Evolutionary conservation across 2,329 filamentous ascomycete species (phyloP).

Genomic region (Aspergillaceae sp.): DNA sequence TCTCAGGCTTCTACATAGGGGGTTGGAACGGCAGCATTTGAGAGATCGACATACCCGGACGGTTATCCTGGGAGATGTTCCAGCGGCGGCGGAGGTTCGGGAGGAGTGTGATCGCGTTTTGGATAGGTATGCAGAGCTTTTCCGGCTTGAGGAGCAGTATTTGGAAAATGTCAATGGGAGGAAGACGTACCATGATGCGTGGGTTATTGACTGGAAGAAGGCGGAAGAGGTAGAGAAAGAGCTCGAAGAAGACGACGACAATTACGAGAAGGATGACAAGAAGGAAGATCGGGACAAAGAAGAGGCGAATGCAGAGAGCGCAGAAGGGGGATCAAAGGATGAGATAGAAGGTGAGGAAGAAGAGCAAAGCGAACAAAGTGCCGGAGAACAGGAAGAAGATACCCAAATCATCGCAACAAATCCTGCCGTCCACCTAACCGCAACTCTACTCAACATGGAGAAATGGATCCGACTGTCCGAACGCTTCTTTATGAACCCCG

Average conservation of each 20-base stretch:
- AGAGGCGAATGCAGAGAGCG: background rate
- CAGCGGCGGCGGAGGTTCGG: constrained; percentile 65
- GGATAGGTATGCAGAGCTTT: constrained; percentile 58
- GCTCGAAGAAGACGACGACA: constrained; percentile 7
- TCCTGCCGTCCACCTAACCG: constrained; percentile 39
- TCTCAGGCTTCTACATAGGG: constrained; percentile 52
- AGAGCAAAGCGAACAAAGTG: constrained; percentile 16
- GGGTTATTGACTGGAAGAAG: constrained; percentile 49
- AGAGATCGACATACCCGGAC: constrained; percentile 26
- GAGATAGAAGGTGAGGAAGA: constrained; percentile 5
- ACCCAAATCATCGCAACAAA: constrained; percentile 6
- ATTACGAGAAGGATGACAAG: too few relatives aligned
- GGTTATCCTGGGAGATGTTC: constrained; percentile 49
- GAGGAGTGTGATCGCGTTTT: constrained; percentile 56
- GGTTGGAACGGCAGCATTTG: constrained; percentile 34
- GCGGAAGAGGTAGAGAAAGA: constrained; percentile 25
- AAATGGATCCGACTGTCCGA: constrained; percentile 58
- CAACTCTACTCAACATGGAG: constrained; percentile 50
- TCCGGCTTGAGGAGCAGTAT: constrained; percentile 56
- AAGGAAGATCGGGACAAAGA: constrained; percentile 16
- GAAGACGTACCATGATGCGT: constrained; percentile 53
- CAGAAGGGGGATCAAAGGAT: background rate
- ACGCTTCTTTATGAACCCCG: constrained; percentile 65
- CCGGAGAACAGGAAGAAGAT: constrained; percentile 16
- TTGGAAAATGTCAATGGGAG: constrained; percentile 54